phyloP scores from a whole-genome alignment of 2,329 filamentous ascomycete genomes.

The Claviceps lovelessii region DNA sequence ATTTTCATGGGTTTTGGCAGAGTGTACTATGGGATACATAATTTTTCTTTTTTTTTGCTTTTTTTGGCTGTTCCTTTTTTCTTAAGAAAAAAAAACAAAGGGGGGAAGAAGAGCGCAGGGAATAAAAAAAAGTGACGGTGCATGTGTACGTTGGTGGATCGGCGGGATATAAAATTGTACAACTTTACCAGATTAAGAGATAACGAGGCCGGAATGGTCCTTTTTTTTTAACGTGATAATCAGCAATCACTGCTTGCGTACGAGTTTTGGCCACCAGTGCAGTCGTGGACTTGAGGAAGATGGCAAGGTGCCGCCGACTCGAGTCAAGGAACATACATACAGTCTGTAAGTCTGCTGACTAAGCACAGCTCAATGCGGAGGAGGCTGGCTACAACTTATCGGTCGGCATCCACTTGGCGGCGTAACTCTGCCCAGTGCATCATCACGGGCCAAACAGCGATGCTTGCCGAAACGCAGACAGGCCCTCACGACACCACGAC shows the following conservation, averaged over 20 bases:
- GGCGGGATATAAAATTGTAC: background rate
- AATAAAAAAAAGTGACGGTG: background rate
- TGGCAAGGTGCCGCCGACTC: too few relatives aligned
- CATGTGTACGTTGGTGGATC: background rate
- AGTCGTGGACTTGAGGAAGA: too few relatives aligned
- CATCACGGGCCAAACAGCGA: constrained; percentile 14
- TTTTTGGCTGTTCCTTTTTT: background rate
- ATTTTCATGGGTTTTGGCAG: constrained; percentile 6
- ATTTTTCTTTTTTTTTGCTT: background rate
- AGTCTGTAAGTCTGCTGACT: constrained; percentile 1
- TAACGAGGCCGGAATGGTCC: background rate
- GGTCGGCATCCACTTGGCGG: constrained; percentile 16
- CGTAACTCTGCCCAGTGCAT: constrained; percentile 25
- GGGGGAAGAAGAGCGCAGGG: background rate
- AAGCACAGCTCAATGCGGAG: background rate
- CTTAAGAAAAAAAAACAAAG: too few relatives aligned
- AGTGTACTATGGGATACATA: background rate
- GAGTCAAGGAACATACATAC: too few relatives aligned
- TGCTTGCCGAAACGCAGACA: background rate
- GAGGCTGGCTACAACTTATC: background rate
- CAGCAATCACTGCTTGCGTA: background rate
- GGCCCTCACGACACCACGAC: background rate
- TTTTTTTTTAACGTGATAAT: background rate
- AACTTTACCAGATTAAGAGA: background rate
- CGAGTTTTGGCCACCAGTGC: background rate